Evolutionary conservation across 805 yeast species (phyloP), one percentile per base, ranked within the genome.

Genomic region (Cyberlindnera sargentensis): DNA sequence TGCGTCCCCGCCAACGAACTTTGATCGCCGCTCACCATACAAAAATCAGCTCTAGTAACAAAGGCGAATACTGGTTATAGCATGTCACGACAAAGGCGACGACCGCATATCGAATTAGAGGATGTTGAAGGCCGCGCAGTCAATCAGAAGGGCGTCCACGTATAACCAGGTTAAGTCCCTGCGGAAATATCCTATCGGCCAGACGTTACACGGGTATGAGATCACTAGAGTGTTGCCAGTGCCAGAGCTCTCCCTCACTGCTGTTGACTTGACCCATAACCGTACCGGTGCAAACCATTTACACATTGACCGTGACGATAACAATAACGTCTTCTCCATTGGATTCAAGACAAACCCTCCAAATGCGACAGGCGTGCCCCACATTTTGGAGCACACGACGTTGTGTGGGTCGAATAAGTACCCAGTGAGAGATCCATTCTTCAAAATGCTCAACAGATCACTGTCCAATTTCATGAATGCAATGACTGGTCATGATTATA

Each of bases 401-500:
- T 67, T 93, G 31, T 93, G 99, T 66, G 99, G 99, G 3, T 89
- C 97, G 1, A 71, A 75, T 44, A 84, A 83, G 58, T 93, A 79
- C 62, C 97, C 97, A 3, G 96, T 93, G 2, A 72, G 97, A 52
- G 99, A 93, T 64, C 99, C 99, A 2, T 93, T 93, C 63, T 93
- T 93, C 75, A 91, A 91, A 62, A 93, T 93, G 99, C 71, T 91
- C 46, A 91, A 89, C 62, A 68, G 97, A 50, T 88, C 97, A n/a
- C 67, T 93, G 56, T 81, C 96, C 31, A 93, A 88, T 61, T 93
- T 89, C 64, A 93, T 93, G 99, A 93, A 93, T 61, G 99, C 99
- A 7, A 87, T 93, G 96, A 93, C 99, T 0, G 99, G 95, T 24
- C 90, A 85, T 54, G 98, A 93, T 64, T 90, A 89, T 59, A 93